A percentile compares a stretch with the other conserved stretches of the same genome.
phyloP scores from a whole-genome alignment of 805 yeast species.

The Pichia thaimueangensis region DNA sequence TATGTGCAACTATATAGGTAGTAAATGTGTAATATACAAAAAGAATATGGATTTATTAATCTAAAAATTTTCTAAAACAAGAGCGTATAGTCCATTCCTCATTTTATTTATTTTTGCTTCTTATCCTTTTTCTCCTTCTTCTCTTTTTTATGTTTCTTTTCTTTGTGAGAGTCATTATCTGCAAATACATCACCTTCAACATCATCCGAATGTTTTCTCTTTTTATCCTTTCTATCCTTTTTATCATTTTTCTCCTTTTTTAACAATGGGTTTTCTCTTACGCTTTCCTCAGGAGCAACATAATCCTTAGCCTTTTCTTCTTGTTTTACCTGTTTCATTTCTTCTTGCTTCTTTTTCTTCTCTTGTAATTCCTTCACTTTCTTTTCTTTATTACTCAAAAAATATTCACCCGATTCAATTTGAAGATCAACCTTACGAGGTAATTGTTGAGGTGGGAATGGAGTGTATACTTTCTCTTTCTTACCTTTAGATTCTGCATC shows the following conservation, averaged over 20 bases:
- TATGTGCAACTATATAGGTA: not conserved
- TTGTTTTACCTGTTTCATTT: conserved; percentile 56
- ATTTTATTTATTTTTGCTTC: conserved; percentile 10
- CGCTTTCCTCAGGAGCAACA: conserved; percentile 75
- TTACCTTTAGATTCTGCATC: conserved; percentile 41
- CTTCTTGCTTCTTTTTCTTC: conserved; percentile 73
- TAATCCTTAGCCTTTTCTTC: conserved; percentile 71
- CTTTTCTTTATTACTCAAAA: conserved; percentile 82
- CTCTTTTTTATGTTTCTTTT: conserved; percentile 13
- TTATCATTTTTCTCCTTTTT: conserved; percentile 27
- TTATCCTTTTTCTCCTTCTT: conserved; percentile 15
- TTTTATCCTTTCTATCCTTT: conserved; percentile 26
- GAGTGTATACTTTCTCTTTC: conserved; percentile 79
- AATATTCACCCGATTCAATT: conserved; percentile 97
- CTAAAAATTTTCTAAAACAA: too few species aligned
- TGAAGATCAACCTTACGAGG: conserved; percentile 97
- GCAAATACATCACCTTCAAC: not conserved
- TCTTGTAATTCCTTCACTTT: conserved; percentile 62
- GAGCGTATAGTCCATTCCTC: conserved; percentile 1
- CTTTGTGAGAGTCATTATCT: conserved; percentile 15
- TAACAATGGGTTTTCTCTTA: conserved; percentile 31
- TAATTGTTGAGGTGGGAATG: conserved; percentile 96
- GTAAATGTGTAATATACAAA: not conserved
- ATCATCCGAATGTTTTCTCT: conserved; percentile 15
- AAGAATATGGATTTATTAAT: not conserved